Base-by-base conservation (phyloP, 176 grass and related monocot species). In the Eleusine coracana region DNA sequence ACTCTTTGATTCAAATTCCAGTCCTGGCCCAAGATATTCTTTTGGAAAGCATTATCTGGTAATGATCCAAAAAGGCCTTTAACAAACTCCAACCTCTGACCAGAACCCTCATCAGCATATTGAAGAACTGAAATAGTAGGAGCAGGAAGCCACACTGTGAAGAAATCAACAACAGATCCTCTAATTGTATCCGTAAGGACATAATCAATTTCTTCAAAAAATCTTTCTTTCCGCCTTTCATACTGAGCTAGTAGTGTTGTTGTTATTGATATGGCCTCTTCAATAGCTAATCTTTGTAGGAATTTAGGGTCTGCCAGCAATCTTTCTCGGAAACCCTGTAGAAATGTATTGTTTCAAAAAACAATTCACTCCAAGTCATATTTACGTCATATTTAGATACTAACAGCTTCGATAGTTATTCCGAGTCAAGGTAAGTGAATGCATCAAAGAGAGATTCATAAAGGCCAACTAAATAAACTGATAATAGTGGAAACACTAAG, bases 61-160 rank as follows among this genome's bases (percentile, higher is more conserved):
- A 98, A 87, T 79, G 96, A 88, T 79, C 92, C 90, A 42, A 98
- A 74, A 69, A 98, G 71, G 27, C 88, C 82, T 86, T 85, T 98
- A 14, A 93, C 75, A 70, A 95, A 84, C 54, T 95, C 91, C 54
- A 98, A 88, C 80, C 81, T 93, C 83, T 87, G 82, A 38, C 61
- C 51, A 79, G 96, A 91, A 63, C 91, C 88, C 69, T 95, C 89
- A 77, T 86, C 91, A 48, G 91, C 87, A 88, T 88, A 93, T 59
- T 93, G 91, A 75, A 98, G 87, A 70, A 98, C 87, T 51, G 96
- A 98, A 80, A 98, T 88, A 75, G 96, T 98, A 71, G 96, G 96
- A 83, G 96, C 96, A 76, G 96, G 96, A 76, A 98, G 92, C 96
- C 96, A 98, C 76, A 98, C 96, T 41, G 96, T 98, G 84, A 98